Evolutionary conservation across 2,329 filamentous ascomycete species (phyloP).

Genomic region (Aspergillaceae sp.): DNA sequence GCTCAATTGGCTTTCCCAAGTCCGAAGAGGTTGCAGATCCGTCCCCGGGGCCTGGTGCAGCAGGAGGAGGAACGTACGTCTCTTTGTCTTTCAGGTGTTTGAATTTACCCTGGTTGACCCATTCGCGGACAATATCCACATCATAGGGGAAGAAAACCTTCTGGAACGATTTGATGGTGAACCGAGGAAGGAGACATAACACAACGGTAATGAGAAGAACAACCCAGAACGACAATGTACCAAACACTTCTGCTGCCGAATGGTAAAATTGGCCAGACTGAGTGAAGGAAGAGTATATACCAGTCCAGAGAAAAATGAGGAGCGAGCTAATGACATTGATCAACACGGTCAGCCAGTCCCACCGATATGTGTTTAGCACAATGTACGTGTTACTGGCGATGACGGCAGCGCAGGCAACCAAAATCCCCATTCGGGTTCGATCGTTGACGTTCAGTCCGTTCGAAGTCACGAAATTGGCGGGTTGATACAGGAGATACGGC

Average conservation of each 20-base stretch:
- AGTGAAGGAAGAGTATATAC: slow-evolving; percentile 63
- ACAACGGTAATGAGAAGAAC: slow-evolving; percentile 68
- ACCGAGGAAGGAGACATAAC: slow-evolving; percentile 78
- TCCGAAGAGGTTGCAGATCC: slow-evolving; percentile 34
- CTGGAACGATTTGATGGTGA: slow-evolving; percentile 76
- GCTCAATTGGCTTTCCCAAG: slow-evolving; percentile 43
- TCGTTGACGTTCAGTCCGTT: slow-evolving; percentile 71
- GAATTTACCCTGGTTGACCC: slow-evolving; percentile 75
- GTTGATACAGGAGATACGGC: slow-evolving; percentile 69
- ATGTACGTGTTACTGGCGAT: slow-evolving; percentile 90
- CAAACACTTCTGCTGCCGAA: slow-evolving; percentile 69
- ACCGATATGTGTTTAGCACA: slow-evolving; percentile 90
- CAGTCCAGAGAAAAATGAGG: slow-evolving; percentile 93
- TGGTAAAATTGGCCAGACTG: slow-evolving; percentile 61
- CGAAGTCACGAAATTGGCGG: slow-evolving; percentile 59
- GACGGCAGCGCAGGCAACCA: slow-evolving; percentile 75
- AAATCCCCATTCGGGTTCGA: slow-evolving; percentile 74
- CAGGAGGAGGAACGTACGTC: slow-evolving; percentile 42
- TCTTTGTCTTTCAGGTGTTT: slow-evolving; percentile 57
- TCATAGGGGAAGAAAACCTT: slow-evolving; percentile 92
- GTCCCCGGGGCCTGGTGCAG: slow-evolving; percentile 30
- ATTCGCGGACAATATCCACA: slow-evolving; percentile 91
- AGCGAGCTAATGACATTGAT: slow-evolving; percentile 75
- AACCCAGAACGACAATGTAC: slow-evolving; percentile 78
- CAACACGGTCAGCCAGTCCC: slow-evolving; percentile 92